Percentiles rank a stretch among this genome's conserved stretches.
phyloP scores from a whole-genome alignment of 1,284 basidiomycete species.

The Puccinia triticina region DNA sequence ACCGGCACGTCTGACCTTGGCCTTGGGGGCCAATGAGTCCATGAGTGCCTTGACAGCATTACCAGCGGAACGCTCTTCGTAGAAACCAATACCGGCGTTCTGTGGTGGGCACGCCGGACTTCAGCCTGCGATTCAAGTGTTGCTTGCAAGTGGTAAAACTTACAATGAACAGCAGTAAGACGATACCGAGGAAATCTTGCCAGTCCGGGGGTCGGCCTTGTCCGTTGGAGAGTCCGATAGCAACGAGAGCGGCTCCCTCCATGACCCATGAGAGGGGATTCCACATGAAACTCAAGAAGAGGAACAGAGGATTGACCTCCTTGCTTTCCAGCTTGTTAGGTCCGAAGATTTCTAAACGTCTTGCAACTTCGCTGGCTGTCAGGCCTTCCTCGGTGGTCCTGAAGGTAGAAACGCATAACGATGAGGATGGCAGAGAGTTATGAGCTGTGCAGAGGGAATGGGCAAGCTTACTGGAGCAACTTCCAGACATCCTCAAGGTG shows the following conservation, averaged over 20 bases:
- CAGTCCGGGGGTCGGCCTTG: constrained; percentile 83
- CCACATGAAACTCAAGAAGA: constrained; percentile 61
- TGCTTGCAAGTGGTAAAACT: not conserved
- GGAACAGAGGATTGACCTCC: constrained; percentile 81
- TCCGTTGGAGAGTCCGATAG: constrained; percentile 94
- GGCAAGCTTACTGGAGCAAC: constrained; percentile 86
- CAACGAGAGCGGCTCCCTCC: constrained; percentile 95
- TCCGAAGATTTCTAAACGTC: constrained; percentile 91
- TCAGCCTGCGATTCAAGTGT: not conserved
- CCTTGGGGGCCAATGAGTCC: constrained; percentile 98
- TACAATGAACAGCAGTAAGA: constrained; percentile 78
- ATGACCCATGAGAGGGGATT: constrained; percentile 95
- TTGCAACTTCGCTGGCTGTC: constrained; percentile 71
- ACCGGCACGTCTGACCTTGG: constrained; percentile 82
- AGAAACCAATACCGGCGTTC: constrained; percentile 96
- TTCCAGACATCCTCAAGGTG: constrained; percentile 96
- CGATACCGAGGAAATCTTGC: constrained; percentile 96
- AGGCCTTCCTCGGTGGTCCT: constrained; percentile 73
- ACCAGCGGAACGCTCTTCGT: constrained; percentile 94
- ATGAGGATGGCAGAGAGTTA: too few species aligned
- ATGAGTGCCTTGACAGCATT: constrained; percentile 99
- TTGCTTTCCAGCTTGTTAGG: constrained; percentile 92
- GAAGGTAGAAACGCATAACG: not conserved
- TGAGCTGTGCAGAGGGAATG: too few species aligned
- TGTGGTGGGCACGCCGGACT: not conserved